phyloP scores from a whole-genome alignment of 2,329 filamentous ascomycete species.

The Aspergillus phoenicis region DNA sequence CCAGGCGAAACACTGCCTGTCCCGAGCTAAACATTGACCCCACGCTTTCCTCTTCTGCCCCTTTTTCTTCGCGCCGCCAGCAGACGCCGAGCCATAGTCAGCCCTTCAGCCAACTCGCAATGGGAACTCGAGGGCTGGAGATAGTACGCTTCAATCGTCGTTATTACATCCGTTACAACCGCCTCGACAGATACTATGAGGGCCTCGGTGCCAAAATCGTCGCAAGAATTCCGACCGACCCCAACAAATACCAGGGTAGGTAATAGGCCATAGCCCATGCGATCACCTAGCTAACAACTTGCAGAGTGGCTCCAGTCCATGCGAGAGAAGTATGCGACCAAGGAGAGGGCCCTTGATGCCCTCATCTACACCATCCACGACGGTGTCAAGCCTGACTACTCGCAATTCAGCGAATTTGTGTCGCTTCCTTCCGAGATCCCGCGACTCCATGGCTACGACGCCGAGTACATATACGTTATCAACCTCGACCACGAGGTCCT shows the following conservation, averaged over 20 bases:
- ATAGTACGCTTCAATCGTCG: constrained; percentile 12
- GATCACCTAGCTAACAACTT: background rate
- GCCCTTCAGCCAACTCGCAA: background rate
- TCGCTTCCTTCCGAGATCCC: constrained; percentile 11
- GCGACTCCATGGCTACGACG: background rate
- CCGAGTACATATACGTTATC: constrained; percentile 12
- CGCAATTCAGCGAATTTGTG: constrained; percentile 3
- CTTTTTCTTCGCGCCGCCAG: too few species aligned
- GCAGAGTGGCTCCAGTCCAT: constrained; percentile 13
- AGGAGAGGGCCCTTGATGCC: constrained; percentile 4
- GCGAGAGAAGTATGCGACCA: constrained; percentile 12
- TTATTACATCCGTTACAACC: constrained; percentile 8
- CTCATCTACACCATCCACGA: constrained; percentile 11
- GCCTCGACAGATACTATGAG: constrained; percentile 2
- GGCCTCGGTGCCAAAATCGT: constrained; percentile 7
- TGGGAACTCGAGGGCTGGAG: constrained; percentile 11
- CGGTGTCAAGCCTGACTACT: constrained; percentile 6
- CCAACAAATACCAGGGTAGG: constrained; percentile 9
- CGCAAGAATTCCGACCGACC: constrained; percentile 7
- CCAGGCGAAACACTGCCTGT: too few species aligned
- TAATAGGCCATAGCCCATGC: background rate
- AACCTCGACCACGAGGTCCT: constrained; percentile 15
- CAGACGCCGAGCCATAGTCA: too few species aligned
- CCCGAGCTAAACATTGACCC: too few species aligned
- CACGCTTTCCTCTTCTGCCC: too few species aligned